phyloP scores from a whole-genome alignment of 352 stramenopile species.

The Discostella stelligera region DNA sequence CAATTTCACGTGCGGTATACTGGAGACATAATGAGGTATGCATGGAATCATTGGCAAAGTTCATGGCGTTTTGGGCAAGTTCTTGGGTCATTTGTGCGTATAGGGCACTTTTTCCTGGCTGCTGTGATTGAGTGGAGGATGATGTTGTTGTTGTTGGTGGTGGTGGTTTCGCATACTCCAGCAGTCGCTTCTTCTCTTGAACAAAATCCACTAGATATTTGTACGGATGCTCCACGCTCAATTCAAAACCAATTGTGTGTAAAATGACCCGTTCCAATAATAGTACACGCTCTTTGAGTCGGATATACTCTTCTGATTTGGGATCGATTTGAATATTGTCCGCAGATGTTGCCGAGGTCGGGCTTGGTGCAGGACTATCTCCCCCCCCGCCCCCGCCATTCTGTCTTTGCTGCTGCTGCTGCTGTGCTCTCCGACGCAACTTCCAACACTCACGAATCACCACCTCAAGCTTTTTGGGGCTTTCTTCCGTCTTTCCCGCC shows the following conservation, averaged over 20 bases:
- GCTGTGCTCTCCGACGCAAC: constrained; percentile 40
- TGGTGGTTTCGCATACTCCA: constrained; percentile 51
- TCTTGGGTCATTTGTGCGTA: constrained; percentile 57
- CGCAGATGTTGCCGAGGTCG: constrained; percentile 8
- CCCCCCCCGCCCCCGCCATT: constrained; percentile 7
- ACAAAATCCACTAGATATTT: constrained; percentile 72
- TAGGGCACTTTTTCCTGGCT: constrained; percentile 20
- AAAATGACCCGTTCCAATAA: constrained; percentile 78
- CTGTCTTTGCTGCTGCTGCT: constrained; percentile 16
- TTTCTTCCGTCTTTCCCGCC: constrained; percentile 78
- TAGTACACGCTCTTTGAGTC: constrained; percentile 75
- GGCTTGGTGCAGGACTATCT: constrained; percentile 25
- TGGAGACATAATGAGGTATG: constrained; percentile 75
- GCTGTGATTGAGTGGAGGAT: no score
- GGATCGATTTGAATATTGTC: constrained; percentile 42
- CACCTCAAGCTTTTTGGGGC: constrained; percentile 70
- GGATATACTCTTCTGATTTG: constrained; percentile 68
- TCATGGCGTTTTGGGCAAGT: constrained; percentile 74
- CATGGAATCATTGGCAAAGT: constrained; percentile 77
- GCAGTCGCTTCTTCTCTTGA: constrained; percentile 52
- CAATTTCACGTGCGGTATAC: constrained; percentile 64
- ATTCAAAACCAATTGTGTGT: constrained; percentile 80
- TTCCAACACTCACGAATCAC: constrained; percentile 71
- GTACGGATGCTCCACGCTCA: constrained; percentile 77
- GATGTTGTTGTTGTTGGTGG: constrained; percentile 2